Base-by-base conservation (phyloP, 1,284 basidiomycete species). In the Cutaneotrichosporon sp. region DNA sequence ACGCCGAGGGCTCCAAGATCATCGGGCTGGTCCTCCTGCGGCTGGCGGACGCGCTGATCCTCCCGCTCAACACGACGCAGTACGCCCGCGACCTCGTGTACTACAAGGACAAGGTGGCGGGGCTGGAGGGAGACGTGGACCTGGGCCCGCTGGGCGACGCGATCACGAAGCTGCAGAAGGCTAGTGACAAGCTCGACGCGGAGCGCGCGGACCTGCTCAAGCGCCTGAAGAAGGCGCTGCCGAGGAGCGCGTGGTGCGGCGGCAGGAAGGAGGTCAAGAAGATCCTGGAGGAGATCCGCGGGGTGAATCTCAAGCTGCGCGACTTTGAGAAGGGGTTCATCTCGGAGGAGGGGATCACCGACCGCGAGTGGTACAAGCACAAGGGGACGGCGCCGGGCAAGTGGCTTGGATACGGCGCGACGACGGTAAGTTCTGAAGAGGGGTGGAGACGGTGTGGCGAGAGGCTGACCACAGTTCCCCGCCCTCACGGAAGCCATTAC, bases 331-430 rank as follows among this genome's bases (percentile, higher is more conserved):
- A 84, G 58, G 92, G 91, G 11, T 92, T 97, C 79, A 87, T 95
- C 68, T 87, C 87, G 6, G 82, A 89, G 68, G 84, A 84, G 22
- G 95, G 95, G 0, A 82, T 91, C 54, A 87, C 75, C 73, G 88
- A 88, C 62, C 84, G 91, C 31, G 87, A 91, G 74, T 95, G 92
- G 92, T 95, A 87, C 75, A 83, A 83, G 73, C 90, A 95, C 79
- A 83, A 95, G 55, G 91, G 86, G 45, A 91, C 94, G 38, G 91
- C 92, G 6, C 94, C 95, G 8, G 94, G 93, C 27, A 88, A 89
- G 71, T 94, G 89, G 87, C 84, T 92, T 31, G 90, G 92, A 4
- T 95, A 95, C 72, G 92, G 91, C 33, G 91, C 78, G 5, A 80
- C 77, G 7, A 78, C 76, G 24, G 74, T 74, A 59, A 66, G 73